A percentile compares a stretch with the other conserved stretches of the same genome.
phyloP scores from a whole-genome alignment of 2,329 filamentous ascomycete genomes.

The Arthroderma sp. region DNA sequence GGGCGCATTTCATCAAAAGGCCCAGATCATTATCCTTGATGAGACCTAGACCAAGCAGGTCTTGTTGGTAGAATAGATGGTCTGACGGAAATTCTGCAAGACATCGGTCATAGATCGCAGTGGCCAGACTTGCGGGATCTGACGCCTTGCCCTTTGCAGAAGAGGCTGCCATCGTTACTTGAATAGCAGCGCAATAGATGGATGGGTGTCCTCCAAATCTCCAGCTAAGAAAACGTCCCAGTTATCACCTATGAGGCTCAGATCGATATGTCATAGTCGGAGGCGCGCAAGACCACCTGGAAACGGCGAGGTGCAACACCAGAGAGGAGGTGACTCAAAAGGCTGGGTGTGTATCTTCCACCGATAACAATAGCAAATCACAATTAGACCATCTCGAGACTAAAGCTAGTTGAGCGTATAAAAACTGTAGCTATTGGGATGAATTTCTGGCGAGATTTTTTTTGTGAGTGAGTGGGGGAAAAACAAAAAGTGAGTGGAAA shows the following conservation, averaged over 20 bases:
- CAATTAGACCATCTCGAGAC: no score
- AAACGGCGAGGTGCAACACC: no score
- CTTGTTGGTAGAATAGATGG: constrained; percentile 34
- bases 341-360: no score
- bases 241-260: constrained; percentile 19
- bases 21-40: constrained; percentile 31
- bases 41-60: constrained; percentile 30
- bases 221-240: constrained; percentile 1
- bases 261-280: constrained; percentile 22
- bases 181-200: constrained; percentile 4
- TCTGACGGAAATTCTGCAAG: constrained; percentile 26
- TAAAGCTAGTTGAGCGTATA: no score
- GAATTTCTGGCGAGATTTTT: no score
- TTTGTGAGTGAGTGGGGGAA: no score
- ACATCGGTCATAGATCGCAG: constrained; percentile 34
- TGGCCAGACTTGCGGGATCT: constrained; percentile 26
- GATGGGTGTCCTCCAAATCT: neutral
- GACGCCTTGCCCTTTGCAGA: constrained; percentile 20
- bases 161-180: constrained; percentile 10
- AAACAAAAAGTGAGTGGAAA: no score
- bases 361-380: no score
- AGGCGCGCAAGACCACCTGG: neutral
- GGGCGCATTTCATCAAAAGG: constrained; percentile 31
- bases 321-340: no score
- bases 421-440: no score